phyloP scores from a whole-genome alignment of 305 asterid genomes.

The Lippia alba region DNA sequence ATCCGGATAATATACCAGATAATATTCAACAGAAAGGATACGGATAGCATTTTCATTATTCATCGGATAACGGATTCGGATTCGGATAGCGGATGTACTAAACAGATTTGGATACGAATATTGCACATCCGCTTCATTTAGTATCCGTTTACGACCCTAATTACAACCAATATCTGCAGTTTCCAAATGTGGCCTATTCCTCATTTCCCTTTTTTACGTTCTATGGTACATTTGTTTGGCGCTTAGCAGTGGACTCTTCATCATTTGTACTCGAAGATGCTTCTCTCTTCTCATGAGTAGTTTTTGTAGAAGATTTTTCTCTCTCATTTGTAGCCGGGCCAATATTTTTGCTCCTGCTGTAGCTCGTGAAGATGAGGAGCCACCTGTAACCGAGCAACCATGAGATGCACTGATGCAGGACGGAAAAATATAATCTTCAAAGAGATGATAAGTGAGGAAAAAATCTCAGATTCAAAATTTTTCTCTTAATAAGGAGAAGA shows the following conservation, averaged over 20 bases:
- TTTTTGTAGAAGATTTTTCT: constrained; percentile 55
- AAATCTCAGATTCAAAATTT: not conserved
- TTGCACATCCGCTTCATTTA: no score
- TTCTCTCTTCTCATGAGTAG: constrained; percentile 76
- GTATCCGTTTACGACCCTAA: no score
- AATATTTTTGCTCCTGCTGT: constrained; percentile 67
- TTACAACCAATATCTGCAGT: no score
- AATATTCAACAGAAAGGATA: no score
- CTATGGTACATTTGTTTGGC: constrained; percentile 55
- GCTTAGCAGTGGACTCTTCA: constrained; percentile 68
- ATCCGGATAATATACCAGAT: no score
- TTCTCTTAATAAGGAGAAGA: not conserved
- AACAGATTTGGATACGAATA: no score
- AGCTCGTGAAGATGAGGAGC: constrained; percentile 88
- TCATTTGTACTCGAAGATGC: constrained; percentile 52
- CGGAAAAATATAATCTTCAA: not conserved
- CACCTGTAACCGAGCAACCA: constrained; percentile 49
- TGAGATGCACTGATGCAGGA: no score
- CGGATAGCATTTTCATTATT: no score
- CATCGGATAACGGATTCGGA: no score
- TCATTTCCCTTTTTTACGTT: constrained; percentile 42
- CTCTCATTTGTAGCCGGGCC: constrained; percentile 51
- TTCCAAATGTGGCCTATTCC: no score
- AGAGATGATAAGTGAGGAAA: constrained; percentile 19
- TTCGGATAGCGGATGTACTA: no score